These are phyloP conservation scores for Mallotus nudiflorus DNA, from an alignment of 345 rosid species.

Conservation along the genomic window DNA sequence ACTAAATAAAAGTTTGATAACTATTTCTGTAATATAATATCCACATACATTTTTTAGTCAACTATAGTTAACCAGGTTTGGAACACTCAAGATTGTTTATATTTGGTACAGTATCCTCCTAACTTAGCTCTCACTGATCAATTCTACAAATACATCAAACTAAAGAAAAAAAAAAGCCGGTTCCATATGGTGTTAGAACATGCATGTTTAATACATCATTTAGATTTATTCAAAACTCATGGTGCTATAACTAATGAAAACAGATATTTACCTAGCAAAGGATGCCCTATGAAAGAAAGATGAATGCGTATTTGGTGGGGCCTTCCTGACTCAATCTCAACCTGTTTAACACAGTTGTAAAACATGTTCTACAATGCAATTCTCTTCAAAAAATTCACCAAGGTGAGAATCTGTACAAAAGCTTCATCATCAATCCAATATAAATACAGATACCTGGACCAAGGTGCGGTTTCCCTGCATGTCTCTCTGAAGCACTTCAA, in stretches of 20 bases:
- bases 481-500: constrained; percentile 71
- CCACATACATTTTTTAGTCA: neutral
- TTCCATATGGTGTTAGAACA: neutral
- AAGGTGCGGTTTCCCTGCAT: constrained; percentile 43
- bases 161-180: constrained; percentile 2
- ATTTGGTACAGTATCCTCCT: neutral
- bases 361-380: neutral
- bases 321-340: constrained; percentile 83
- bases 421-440: too few species aligned
- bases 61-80: neutral
- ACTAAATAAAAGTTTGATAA: neutral
- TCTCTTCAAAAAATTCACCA: neutral
- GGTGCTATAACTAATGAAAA: neutral
- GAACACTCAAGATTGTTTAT: neutral
- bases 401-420: neutral
- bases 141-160: neutral
- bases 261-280: constrained; percentile 61
- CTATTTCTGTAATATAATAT: neutral
- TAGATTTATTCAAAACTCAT: neutral
- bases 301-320: constrained; percentile 94
- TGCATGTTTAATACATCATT: neutral
- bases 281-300: constrained; percentile 85
- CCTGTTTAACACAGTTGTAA: constrained; percentile 40
- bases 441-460: constrained; percentile 54
- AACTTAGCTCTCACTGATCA: neutral